These are phyloP conservation scores for Sequoia sempervirens DNA, from an alignment of 75 land plant genomes.

Conservation along the genomic window DNA sequence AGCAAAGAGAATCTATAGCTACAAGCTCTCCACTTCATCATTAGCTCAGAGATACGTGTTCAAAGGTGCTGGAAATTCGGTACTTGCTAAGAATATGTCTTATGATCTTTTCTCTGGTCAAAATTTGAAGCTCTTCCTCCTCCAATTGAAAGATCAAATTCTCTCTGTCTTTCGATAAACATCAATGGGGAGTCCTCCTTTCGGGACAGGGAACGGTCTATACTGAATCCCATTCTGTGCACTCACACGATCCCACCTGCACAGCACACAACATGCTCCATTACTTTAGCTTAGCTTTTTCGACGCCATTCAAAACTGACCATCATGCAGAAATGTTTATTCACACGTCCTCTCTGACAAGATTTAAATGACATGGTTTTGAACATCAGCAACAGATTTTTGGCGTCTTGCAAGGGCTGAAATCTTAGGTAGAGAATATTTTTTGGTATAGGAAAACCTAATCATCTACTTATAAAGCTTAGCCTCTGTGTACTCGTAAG, in stretches of 20 bases:
- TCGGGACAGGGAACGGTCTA: slow-evolving; percentile 79
- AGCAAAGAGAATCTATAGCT: too few species aligned
- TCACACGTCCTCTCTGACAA: neutral
- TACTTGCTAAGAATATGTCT: too few species aligned
- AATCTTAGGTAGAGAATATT: neutral
- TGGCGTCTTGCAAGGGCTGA: neutral
- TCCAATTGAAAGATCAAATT: neutral
- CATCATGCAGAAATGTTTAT: neutral
- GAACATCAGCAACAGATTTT: neutral
- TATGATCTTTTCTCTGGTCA: neutral
- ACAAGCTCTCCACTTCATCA: too few species aligned
- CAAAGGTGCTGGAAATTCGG: too few species aligned
- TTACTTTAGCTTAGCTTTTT: neutral
- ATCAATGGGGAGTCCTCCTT: slow-evolving; percentile 54
- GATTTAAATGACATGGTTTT: neutral
- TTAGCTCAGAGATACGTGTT: too few species aligned
- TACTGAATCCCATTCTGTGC: slow-evolving; percentile 59
- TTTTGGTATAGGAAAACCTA: neutral
- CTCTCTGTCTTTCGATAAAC: slow-evolving; percentile 11
- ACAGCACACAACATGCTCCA: neutral
- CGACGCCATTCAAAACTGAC: neutral
- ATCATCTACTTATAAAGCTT: neutral
- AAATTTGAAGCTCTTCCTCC: too few species aligned
- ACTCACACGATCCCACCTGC: slow-evolving; percentile 72
- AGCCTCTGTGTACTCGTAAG: neutral